phyloP scores from a whole-genome alignment of 176 grass and related monocot genomes.

The Cenchrus fungigraminus region DNA sequence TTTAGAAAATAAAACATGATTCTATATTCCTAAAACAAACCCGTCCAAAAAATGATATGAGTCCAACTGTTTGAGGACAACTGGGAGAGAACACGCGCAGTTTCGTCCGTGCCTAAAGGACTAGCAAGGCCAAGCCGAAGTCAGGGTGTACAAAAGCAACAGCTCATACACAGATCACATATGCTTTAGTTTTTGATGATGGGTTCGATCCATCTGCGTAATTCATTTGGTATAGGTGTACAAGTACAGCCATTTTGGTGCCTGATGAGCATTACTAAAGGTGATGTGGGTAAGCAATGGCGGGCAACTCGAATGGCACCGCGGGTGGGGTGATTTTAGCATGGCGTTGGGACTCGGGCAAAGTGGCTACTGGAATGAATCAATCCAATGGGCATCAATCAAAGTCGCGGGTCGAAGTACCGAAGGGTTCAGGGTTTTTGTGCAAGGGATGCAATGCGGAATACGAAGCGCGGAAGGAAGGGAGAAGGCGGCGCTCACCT shows the following conservation, averaged over 20 bases:
- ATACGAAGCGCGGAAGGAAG: background rate
- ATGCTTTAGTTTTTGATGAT: background rate
- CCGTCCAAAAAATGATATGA: background rate
- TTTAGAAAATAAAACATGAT: background rate
- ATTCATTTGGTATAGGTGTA: background rate
- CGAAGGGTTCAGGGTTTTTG: constrained; percentile 4
- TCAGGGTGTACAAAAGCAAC: background rate
- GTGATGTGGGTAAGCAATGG: background rate
- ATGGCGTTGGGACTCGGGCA: background rate
- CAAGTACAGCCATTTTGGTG: background rate
- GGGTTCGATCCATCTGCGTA: background rate
- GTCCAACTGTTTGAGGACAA: background rate
- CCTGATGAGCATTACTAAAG: background rate
- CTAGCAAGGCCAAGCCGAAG: background rate
- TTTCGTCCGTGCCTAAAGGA: background rate
- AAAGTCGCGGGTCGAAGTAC: no score
- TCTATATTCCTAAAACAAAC: background rate
- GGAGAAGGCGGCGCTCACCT: constrained; percentile 14
- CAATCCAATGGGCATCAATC: background rate
- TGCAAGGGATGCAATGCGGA: background rate
- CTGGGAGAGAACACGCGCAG: background rate
- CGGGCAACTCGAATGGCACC: background rate
- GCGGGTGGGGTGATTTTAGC: background rate
- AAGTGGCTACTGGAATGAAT: background rate
- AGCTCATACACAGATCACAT: background rate